Evolutionary conservation across 1,284 basidiomycete genomes (phyloP).

Genomic region (Ustilago loliicola): DNA sequence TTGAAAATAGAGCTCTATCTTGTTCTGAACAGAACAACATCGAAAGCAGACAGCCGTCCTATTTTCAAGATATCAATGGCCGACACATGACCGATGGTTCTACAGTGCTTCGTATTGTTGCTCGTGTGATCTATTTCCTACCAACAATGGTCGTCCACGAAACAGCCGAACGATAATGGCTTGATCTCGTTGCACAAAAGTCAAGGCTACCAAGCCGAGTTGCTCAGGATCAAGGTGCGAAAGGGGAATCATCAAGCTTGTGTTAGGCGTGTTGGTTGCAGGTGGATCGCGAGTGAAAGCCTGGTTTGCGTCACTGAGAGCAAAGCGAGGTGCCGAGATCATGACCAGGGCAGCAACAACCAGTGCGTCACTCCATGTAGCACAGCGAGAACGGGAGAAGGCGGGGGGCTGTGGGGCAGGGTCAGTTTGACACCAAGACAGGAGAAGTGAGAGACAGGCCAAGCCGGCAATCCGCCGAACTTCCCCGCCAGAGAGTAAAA

Average conservation of each 20-base stretch:
- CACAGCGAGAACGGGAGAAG: conserved; percentile 2
- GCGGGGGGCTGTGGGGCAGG: conserved; percentile 3
- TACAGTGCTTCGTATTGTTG: not conserved
- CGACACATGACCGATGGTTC: conserved; percentile 8
- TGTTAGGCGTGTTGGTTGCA: not conserved
- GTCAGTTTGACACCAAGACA: not conserved
- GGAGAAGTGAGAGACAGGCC: not conserved
- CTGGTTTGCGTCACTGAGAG: not conserved
- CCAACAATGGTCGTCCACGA: not conserved
- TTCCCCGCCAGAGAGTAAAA: conserved; percentile 17
- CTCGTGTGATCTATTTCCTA: conserved; percentile 9
- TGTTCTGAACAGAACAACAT: not conserved
- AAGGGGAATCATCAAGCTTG: not conserved
- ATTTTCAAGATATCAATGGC: conserved; percentile 3
- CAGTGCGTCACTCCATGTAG: not conserved
- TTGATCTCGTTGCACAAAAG: not conserved
- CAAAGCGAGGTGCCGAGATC: conserved; percentile 7
- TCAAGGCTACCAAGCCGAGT: not conserved
- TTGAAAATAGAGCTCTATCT: not conserved
- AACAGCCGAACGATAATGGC: not conserved
- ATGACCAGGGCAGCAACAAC: not conserved
- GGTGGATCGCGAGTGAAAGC: conserved; percentile 5
- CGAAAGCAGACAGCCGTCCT: not conserved
- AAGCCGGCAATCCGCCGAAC: conserved; percentile 18
- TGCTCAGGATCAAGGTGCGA: not conserved